These are phyloP conservation scores for Przewalskia tangutica DNA, from an alignment of 257 asterid species.

Conservation along the genomic window DNA sequence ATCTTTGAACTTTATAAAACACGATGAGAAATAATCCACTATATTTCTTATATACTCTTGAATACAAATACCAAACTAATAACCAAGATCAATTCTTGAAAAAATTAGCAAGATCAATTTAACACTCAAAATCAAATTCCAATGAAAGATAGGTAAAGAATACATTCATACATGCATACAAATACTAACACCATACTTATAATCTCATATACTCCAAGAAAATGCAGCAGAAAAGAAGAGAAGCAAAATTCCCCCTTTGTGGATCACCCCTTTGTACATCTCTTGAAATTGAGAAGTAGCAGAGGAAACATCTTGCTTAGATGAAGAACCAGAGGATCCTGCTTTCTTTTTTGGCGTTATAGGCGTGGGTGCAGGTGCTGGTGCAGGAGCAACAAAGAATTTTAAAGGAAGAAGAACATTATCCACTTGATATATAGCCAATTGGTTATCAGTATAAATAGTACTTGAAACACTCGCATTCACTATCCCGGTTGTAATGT, in stretches of 20 bases:
- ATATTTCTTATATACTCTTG: neutral
- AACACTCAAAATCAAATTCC: neutral
- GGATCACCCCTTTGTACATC: slow-evolving; percentile 7
- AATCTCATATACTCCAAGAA: neutral
- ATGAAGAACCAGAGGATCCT: slow-evolving; percentile 3
- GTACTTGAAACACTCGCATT: slow-evolving; percentile 33
- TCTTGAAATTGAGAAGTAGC: neutral
- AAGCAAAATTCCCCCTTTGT: slow-evolving; percentile 1
- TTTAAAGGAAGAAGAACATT: slow-evolving; percentile 37
- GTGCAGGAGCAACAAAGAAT: slow-evolving; percentile 35
- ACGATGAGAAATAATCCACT: neutral
- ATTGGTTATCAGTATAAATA: slow-evolving; percentile 31
- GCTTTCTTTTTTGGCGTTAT: slow-evolving; percentile 14
- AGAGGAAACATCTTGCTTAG: slow-evolving; percentile 16
- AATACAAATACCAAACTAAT: neutral
- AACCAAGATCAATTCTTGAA: neutral
- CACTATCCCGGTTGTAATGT: slow-evolving; percentile 39
- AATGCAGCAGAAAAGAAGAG: neutral
- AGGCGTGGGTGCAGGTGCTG: slow-evolving; percentile 47
- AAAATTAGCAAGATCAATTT: neutral
- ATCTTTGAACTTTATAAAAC: neutral
- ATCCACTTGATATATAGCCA: slow-evolving; percentile 46
- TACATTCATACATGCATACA: neutral
- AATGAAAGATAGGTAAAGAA: neutral
- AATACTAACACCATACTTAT: neutral